Evolutionary conservation across 345 rosid species (phyloP), one percentile per base, ranked within the genome.

Genomic region (Capsella bursapastoris): DNA sequence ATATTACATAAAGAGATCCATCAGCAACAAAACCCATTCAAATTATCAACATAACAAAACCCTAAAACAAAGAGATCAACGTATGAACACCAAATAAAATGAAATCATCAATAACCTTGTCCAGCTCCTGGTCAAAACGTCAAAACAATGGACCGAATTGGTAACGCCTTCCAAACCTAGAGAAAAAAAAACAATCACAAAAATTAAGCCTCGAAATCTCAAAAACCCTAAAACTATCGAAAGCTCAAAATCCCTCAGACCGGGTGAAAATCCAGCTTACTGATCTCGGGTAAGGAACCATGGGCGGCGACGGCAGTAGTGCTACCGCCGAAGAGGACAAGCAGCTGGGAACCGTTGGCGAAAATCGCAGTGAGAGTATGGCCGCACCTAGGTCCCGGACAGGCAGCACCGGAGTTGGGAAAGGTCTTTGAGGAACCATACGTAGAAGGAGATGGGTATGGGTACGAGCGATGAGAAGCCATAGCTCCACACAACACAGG

Each of bases 281-380:
- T 87, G 88, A 87, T 86, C 70, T 87, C 91, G 8, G 88, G 88
- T 27, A 86, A 79, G 3, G 91, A 64, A 9, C 77, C 77, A 67
- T 89, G 88, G 52, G 85, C 84, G 69, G 84, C 82, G 44, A 86
- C 84, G 76, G 91, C 89, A 8, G 91, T 86, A 73, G 86, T 86
- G 69, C 92, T 84, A 59, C 97, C 98, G 11, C 96, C 98, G 38
- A 93, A 93, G 64, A 93, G 96, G 76, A 93, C 83, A 37, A 91
- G 84, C 16, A 88, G 86, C 32, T 91, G 88, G 13, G 63, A 35
- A 34, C 8, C 9, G 14, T 57, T 35, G 28, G 10, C 27, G 4
- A 81, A 84, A 43, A 91, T 85, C 48, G 92, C 83, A 60, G 98
- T 91, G 60, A 93, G 87, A 14, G 97, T 85, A 75, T 91, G 97